These are phyloP conservation scores for Dothidotthia symphoricarpi DNA, from an alignment of 2,329 filamentous ascomycete species.

Conservation along the genomic window DNA sequence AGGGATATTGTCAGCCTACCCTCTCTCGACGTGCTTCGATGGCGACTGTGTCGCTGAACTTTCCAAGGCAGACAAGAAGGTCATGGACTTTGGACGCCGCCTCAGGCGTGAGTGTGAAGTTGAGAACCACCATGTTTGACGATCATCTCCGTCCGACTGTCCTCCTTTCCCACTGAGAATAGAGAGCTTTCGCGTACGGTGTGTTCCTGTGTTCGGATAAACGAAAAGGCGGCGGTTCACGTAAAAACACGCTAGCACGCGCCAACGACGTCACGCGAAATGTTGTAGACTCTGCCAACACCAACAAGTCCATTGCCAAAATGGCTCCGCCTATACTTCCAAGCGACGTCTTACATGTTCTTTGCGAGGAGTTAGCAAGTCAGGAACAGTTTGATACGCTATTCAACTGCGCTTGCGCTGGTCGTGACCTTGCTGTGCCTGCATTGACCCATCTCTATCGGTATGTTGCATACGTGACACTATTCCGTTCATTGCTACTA, in stretches of 20 bases:
- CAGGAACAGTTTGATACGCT: slow-evolving; percentile 60
- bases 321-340: slow-evolving; percentile 46
- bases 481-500: not conserved
- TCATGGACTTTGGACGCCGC: slow-evolving; percentile 70
- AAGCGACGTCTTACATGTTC: slow-evolving; percentile 60
- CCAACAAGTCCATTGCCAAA: slow-evolving; percentile 8
- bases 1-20: slow-evolving; percentile 44
- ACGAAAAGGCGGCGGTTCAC: not conserved
- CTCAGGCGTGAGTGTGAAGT: slow-evolving; percentile 72
- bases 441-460: slow-evolving; percentile 64
- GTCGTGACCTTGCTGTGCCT: slow-evolving; percentile 56
- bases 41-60: slow-evolving; percentile 77
- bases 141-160: slow-evolving; percentile 5
- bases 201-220: too few relatives aligned
- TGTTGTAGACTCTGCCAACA: slow-evolving; percentile 10
- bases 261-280: slow-evolving; percentile 18
- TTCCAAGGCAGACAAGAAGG: slow-evolving; percentile 69
- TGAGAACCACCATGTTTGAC: slow-evolving; percentile 52
- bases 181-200: not conserved
- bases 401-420: slow-evolving; percentile 58
- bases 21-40: slow-evolving; percentile 69
- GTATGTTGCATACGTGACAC: slow-evolving; percentile 41
- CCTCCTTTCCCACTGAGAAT: not conserved
- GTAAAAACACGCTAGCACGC: slow-evolving; percentile 16
- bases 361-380: slow-evolving; percentile 59